Base-by-base conservation (phyloP, 805 yeast species). In the Candida corydali region DNA sequence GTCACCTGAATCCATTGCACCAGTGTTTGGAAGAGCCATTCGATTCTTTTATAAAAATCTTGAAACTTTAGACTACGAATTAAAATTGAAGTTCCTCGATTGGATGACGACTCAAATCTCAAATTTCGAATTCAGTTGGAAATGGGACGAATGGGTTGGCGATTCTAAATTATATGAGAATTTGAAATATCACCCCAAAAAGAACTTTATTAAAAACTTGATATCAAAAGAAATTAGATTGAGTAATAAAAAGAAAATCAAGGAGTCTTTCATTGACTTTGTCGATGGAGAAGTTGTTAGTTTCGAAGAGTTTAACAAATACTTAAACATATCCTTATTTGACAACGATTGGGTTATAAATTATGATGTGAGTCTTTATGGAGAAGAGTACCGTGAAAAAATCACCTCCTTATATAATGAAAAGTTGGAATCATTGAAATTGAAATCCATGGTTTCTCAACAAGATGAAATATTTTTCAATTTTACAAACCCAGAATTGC, bases 81-180 rank as follows among this genome's bases (percentile, higher is more conserved):
- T 86, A 36, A 74, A 80, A 45, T 70, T 77, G 41, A 69, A 89
- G 41, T 84, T 77, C 46, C 67, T 86, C 50, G 91, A 85, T 59
- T 93, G 98, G 98, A 81, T 94, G 68, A 73, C 95, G 1, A 81
- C 86, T 38, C 98, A 93, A 61, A 76, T 93, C 57, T 84, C 95
- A 51, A 93, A 91, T 55, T 93, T 91, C 59, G 88, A 84, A 39
- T 93, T 86, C 62, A 86, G 89, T 25, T 93, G 99, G 99, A 87
- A 88, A 54, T 93, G 98, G 98, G 78, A 76, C 44, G 98, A 89
- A 58, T 93, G 98, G 98, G 76, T 73, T 18, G 62, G 59, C 2
- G 85, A 80, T 49, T 70, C 81, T 0, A 49, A 55, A n/a, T 57
- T 55, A 31, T 70, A 66, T 32, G 59, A 65, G 6, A 57, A 66